phyloP scores from a whole-genome alignment of 176 grass and related monocot genomes.

The Cenchrus fungigraminus region DNA sequence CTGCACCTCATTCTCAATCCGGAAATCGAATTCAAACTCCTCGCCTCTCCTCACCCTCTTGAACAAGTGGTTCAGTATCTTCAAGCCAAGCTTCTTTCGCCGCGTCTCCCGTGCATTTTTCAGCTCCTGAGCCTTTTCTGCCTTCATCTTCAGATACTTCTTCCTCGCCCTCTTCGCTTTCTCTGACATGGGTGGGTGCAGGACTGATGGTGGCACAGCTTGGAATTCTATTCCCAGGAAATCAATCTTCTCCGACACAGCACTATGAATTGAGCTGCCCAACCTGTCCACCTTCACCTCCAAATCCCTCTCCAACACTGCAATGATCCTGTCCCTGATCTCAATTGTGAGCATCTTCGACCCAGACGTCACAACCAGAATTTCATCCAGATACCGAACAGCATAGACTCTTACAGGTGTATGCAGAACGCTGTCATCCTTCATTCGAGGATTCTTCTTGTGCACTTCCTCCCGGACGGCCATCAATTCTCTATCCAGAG shows the following conservation, averaged over 20 bases:
- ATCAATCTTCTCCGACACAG: constrained; percentile 82
- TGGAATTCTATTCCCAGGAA: constrained; percentile 92
- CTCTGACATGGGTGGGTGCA: constrained; percentile 83
- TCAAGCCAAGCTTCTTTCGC: constrained; percentile 87
- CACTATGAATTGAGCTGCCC: constrained; percentile 73
- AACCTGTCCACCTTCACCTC: constrained; percentile 70
- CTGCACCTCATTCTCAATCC: constrained; percentile 66
- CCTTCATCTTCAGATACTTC: constrained; percentile 86
- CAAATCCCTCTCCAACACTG: constrained; percentile 60
- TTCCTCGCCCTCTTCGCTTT: constrained; percentile 88
- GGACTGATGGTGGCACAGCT: constrained; percentile 77
- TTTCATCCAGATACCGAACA: constrained; percentile 73
- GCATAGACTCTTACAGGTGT: constrained; percentile 80
- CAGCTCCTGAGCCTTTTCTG: constrained; percentile 69
- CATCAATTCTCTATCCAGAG: constrained; percentile 72
- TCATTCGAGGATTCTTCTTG: constrained; percentile 77
- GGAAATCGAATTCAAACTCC: constrained; percentile 70
- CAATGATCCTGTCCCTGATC: constrained; percentile 67
- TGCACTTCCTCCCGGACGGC: constrained; percentile 74
- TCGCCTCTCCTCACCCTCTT: constrained; percentile 73
- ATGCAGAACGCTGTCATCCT: constrained; percentile 56
- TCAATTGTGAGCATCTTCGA: constrained; percentile 81
- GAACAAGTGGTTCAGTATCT: constrained; percentile 84
- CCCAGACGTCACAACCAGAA: constrained; percentile 74
- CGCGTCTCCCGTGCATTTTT: constrained; percentile 88